These are phyloP conservation scores for Leucaena leucocephala DNA, from an alignment of 306 rosid species.

Conservation along the genomic window DNA sequence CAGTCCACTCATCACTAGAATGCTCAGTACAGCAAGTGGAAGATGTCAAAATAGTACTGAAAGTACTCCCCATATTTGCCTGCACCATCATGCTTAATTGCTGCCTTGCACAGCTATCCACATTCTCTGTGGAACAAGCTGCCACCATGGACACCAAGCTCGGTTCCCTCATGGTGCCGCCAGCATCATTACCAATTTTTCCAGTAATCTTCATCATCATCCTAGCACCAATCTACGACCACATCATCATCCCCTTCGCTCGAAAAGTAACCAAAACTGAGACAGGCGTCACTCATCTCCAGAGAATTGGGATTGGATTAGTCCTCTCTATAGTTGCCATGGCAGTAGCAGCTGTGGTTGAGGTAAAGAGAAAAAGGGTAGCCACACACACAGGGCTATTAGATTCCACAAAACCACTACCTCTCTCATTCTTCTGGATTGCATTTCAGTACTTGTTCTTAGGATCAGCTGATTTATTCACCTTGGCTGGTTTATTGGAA, in stretches of 20 bases:
- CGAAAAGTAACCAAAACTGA: constrained; percentile 71
- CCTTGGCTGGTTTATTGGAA: constrained; percentile 83
- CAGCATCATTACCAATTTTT: constrained; percentile 88
- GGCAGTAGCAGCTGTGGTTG: constrained; percentile 89
- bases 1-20: constrained; percentile 45
- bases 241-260: constrained; percentile 70
- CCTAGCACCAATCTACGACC: constrained; percentile 87
- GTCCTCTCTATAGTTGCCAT: constrained; percentile 75
- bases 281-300: constrained; percentile 80
- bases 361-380: constrained; percentile 71
- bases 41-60: constrained; percentile 78
- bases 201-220: constrained; percentile 81
- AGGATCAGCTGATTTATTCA: constrained; percentile 96
- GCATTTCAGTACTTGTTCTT: constrained; percentile 81
- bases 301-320: constrained; percentile 79
- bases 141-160: constrained; percentile 88
- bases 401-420: constrained; percentile 52
- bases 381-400: constrained; percentile 49
- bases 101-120: constrained; percentile 89
- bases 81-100: constrained; percentile 92
- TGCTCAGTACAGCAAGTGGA: constrained; percentile 76
- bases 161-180: constrained; percentile 77
- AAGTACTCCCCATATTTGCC: constrained; percentile 71
- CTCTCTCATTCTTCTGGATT: constrained; percentile 85
- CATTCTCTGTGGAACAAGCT: constrained; percentile 90